Conservation (phyloP, 2,329 filamentous ascomycete genomes). For the Trichoderma atroviride region DNA sequence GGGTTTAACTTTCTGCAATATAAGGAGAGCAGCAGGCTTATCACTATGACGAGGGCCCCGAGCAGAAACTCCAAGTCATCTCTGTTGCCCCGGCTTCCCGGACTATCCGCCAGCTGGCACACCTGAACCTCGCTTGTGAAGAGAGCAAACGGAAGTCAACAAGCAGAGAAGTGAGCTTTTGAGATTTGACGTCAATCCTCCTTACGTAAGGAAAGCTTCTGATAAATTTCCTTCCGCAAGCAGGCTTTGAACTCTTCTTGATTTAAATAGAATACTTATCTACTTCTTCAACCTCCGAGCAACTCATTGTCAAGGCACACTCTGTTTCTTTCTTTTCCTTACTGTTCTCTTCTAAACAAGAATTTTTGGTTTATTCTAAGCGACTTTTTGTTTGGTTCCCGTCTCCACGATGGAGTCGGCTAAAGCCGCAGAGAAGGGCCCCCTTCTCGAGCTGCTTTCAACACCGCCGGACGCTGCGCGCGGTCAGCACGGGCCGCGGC, state of each 20-base stretch:
- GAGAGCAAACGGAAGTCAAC: constrained; percentile 7
- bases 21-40: not conserved
- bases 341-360: not conserved
- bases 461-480: not conserved
- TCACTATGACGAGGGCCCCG: not conserved
- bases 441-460: not conserved
- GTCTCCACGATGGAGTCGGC: constrained; percentile 5
- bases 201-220: constrained; percentile 22
- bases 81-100: constrained; percentile 20
- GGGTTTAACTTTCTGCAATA: not conserved
- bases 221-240: not conserved
- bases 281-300: not conserved
- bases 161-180: not conserved
- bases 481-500: not conserved
- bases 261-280: not conserved
- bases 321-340: not conserved
- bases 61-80: constrained; percentile 1
- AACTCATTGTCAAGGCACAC: not conserved
- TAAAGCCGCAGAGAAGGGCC: not conserved
- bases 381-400: not conserved
- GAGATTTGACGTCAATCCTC: not conserved
- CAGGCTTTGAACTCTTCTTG: not conserved
- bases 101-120: constrained; percentile 18
- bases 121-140: not conserved
- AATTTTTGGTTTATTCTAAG: not conserved